Evolutionary conservation across 495 filamentous ascomycete species (phyloP).

Genomic region (Pseudevernia furfuracea): DNA sequence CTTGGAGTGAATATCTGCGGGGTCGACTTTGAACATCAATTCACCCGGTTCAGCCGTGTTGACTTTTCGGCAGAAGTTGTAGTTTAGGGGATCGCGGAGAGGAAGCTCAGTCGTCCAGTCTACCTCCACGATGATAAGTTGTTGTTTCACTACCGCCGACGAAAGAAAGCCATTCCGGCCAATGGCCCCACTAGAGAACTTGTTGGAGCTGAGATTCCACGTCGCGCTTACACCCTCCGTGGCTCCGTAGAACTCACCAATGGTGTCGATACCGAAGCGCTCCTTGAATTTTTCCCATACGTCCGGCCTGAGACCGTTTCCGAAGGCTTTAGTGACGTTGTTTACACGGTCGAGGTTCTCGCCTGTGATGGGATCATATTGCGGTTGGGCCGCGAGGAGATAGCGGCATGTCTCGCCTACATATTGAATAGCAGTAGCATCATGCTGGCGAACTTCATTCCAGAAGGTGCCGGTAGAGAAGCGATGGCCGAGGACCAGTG

Average conservation of each 20-base stretch:
- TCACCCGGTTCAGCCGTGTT: slow-evolving; percentile 66
- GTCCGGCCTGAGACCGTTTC: slow-evolving; percentile 88
- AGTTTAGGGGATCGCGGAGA: slow-evolving; percentile 37
- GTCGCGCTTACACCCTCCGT: slow-evolving; percentile 70
- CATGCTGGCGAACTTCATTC: slow-evolving; percentile 61
- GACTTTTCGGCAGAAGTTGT: slow-evolving; percentile 60
- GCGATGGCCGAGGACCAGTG: slow-evolving; percentile 65
- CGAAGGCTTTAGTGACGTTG: slow-evolving; percentile 71
- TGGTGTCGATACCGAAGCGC: slow-evolving; percentile 72
- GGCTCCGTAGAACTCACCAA: slow-evolving; percentile 85
- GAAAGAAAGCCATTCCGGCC: slow-evolving; percentile 65
- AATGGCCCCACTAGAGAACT: slow-evolving; percentile 70
- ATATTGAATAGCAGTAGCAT: slow-evolving; percentile 84
- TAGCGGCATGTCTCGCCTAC: slow-evolving; percentile 94
- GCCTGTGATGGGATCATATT: slow-evolving; percentile 54
- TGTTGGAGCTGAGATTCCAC: slow-evolving; percentile 72
- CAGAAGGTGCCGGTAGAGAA: slow-evolving; percentile 82
- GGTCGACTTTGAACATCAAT: slow-evolving; percentile 65
- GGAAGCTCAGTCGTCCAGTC: slow-evolving; percentile 68
- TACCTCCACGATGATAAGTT: slow-evolving; percentile 57
- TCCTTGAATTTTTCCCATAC: slow-evolving; percentile 84
- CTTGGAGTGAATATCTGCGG: slow-evolving; percentile 49
- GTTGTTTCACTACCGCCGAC: slow-evolving; percentile 43
- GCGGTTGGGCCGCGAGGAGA: slow-evolving; percentile 63
- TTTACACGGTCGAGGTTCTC: slow-evolving; percentile 72